Base-by-base conservation (phyloP, 257 asterid species). In the Solanum sparsipilum region DNA sequence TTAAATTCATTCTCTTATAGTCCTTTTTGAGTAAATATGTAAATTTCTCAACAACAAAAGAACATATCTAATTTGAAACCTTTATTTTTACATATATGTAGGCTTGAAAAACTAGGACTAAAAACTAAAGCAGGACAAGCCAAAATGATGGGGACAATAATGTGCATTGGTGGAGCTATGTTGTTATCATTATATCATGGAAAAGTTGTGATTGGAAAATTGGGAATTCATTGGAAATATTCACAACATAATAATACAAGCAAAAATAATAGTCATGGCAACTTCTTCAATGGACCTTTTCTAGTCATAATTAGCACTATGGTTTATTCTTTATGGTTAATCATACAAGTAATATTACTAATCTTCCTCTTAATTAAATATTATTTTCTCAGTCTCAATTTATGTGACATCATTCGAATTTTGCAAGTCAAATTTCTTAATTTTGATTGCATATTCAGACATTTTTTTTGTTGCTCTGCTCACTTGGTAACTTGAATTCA, bases 111-210 rank as follows among this genome's bases (percentile, higher is more conserved):
- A 15, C 71, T 92, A 89, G 94, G 95, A 27, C 11, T 93, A 46
- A 94, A 81, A 92, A 94, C 90, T 86, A 94, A 84, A 84, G 94
- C 92, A 8, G 99, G 98, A 79, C 93, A 90, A 87, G 96, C 95
- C 13, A 96, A 96, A 90, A 68, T 93, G 74, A 13, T 89, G 82
- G 99, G 98, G 44, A 95, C 99, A 4, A 58, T 90, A 23, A 0
- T 94, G 13, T 94, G 99, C 44, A 97, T 96, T 15, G 93, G 96
- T 18, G 99, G 98, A 74, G 96, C 98, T 7, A 79, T 95, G 86
- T 32, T 96, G 39, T 89, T 94, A 91, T 93, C 98, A 38, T 92
- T 94, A 73, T 96, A 93, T 93, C 92, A 91, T 52, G 99, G 98
- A 7, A 89, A 85, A 2, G 56, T 83, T 2, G 88, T 96, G 7